These are phyloP conservation scores for Ophiostoma australiae DNA, from an alignment of 2,329 filamentous ascomycete species.

Conservation along the genomic window DNA sequence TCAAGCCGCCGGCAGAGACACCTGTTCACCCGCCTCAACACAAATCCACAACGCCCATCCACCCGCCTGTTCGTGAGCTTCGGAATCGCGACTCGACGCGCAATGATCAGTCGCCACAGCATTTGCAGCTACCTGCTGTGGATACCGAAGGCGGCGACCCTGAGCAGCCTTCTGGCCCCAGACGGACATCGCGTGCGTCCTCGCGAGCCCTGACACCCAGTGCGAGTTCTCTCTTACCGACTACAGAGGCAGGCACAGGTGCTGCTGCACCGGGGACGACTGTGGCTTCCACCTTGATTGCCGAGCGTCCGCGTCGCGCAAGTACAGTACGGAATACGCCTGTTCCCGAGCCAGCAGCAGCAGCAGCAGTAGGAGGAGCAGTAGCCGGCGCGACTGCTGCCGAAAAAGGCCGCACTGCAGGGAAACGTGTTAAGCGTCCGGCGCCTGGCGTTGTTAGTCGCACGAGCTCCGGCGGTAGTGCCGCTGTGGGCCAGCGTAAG, in stretches of 20 bases:
- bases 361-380: slow-evolving; percentile 28
- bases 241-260: background rate
- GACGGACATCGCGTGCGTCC: slow-evolving; percentile 20
- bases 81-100: slow-evolving; percentile 33
- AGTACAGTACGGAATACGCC: slow-evolving; percentile 56
- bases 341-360: slow-evolving; percentile 43
- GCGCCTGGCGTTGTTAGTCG: slow-evolving; percentile 66
- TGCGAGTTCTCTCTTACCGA: slow-evolving; percentile 3
- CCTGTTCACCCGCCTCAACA: slow-evolving; percentile 32
- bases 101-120: slow-evolving; percentile 26
- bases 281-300: slow-evolving; percentile 39
- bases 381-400: background rate
- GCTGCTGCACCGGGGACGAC: slow-evolving; percentile 41
- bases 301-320: slow-evolving; percentile 51
- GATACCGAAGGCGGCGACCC: background rate
- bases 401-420: background rate
- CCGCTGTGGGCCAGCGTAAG: slow-evolving; percentile 67
- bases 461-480: slow-evolving; percentile 56
- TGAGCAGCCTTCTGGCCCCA: background rate
- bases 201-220: slow-evolving; percentile 23
- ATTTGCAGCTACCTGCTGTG: background rate
- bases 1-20: slow-evolving; percentile 34
- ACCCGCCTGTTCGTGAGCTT: slow-evolving; percentile 35
- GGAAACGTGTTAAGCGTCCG: slow-evolving; percentile 61
- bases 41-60: slow-evolving; percentile 36